Percentiles rank a stretch among this genome's conserved stretches.
These are phyloP conservation scores for Manihot esculenta DNA, from an alignment of 441 rosid species.

Conservation along the genomic window DNA sequence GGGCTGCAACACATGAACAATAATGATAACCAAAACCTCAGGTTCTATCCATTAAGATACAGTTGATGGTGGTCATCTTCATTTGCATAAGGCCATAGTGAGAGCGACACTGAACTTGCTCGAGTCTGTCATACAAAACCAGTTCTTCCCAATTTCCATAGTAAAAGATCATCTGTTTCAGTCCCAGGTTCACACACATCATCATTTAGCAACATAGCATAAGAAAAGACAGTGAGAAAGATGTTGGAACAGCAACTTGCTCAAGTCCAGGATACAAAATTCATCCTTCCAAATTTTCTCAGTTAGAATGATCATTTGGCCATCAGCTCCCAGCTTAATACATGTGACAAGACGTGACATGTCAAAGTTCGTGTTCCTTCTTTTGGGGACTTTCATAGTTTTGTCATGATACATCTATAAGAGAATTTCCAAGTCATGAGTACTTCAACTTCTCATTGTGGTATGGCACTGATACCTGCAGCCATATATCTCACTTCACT, in stretches of 20 bases:
- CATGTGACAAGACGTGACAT: background rate
- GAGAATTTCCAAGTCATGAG: background rate
- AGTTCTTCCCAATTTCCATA: constrained; percentile 3
- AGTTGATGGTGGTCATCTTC: background rate
- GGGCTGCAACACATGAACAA: constrained; percentile 3
- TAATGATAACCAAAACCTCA: background rate
- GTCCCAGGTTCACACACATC: background rate
- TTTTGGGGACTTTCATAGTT: background rate
- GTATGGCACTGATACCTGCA: background rate
- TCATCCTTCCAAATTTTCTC: constrained; percentile 3
- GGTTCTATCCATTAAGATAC: background rate
- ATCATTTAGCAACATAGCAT: background rate
- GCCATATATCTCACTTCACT: constrained; percentile 51
- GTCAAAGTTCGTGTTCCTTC: background rate
- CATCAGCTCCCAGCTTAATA: background rate
- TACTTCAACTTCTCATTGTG: background rate
- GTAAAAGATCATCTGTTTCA: background rate
- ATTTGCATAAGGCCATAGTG: background rate
- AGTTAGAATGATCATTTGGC: background rate
- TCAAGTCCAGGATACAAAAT: background rate
- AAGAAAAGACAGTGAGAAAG: background rate
- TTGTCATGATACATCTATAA: background rate
- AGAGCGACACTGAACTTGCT: constrained; percentile 1
- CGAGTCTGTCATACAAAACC: background rate
- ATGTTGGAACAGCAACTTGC: constrained; percentile 7